Evolutionary conservation across 106 monocot genomes (phyloP), one percentile per base, ranked within the genome.

Genomic region (Dactylorhiza incarnata): DNA sequence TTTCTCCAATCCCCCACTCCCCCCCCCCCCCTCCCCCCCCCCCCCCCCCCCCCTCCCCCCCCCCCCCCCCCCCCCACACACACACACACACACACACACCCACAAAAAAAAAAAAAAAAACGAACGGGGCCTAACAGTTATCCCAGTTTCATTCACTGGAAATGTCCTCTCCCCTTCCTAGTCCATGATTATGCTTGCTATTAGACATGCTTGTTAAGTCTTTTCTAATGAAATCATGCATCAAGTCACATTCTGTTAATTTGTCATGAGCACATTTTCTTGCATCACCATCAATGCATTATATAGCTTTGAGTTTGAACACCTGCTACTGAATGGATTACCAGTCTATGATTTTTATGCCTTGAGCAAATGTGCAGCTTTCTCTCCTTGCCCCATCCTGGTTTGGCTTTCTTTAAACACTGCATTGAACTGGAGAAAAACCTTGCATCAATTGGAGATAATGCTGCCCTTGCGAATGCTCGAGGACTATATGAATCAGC

Each of bases 351-450:
- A 19, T 59, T n/a, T 7, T 61, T 61, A 22, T 65, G 12, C 58
- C 20, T 76, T 44, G 5, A 48, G 9, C 37, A 8, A 26, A 52
- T 17, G 11, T 77, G 51, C 91, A 97, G 96, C 75, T 89, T 97
- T 76, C 82, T 97, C 12, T 78, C 89, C 66, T 83, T 97, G 76
- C 93, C 96, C 24, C 93, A 53, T 81, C 96, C 93, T 68, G 87
- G 89, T 51, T 83, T 91, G 47, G 62, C 77, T 63, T 82, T 97
- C 52, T 89, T 89, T 45, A 89, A 76, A 68, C 72, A 80, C 16
- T 97, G 96, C 85, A 91, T 97, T 61, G 86, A 91, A 48, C 73
- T 93, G 23, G 96, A 97, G 77, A 71, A 75, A 63, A 97, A 91
- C 77, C 87, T 93, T 25, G 82, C 76, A 11, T 82, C 59, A 6